Evolutionary conservation across 192 early-diverging fungal species (phyloP), one percentile per base, ranked within the genome.

Genomic region (Coemansia javaensis): DNA sequence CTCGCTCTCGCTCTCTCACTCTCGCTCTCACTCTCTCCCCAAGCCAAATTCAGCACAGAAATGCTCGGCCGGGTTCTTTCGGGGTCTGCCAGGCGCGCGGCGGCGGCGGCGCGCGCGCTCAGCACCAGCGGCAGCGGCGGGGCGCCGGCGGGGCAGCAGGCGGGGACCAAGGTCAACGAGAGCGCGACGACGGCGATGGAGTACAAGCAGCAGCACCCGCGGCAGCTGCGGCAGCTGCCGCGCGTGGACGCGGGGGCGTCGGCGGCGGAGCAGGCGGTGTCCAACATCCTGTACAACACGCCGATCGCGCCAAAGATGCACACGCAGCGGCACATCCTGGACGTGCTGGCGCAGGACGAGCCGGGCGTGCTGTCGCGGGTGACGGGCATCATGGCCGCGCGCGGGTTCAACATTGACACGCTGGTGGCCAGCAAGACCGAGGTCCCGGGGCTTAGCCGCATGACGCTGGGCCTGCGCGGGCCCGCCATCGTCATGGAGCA

Each of bases 391-490:
- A 77, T 98, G 67, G 96, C 96, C 5, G 93, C 84, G 15, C 77
- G 96, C 37, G 91, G 93, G 0, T 94, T 97, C 76, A 98, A 97
- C 65, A 98, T 98, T 62, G 96, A 98, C 62, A 90, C 91, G 40
- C 75, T 98, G 33, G 93, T 98, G 8, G 96, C 94, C 8, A 87
- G 90, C 58, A 93, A 90, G 50, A 98, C 96, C 17, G 92, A 98
- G 58, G 93, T 94, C 11, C 81, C 83, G 1, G 91, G 93, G 47
- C 80, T 98, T 44, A 84, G 82, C 58, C 82, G 96, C 42, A 96
- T 95, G 91, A 98, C 93, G 12, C 84, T 98, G 41, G 91, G 95
- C n/a, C 72, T 98, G 40, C 85, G 85, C 48, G 96, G 92, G 13
- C 84, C 88, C 25, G 79, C 83, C 14, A 79, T 72, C 11, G 79